Evolutionary conservation across 2,329 filamentous ascomycete species (phyloP).

Genomic region (Sodiomyces alkalinus): DNA sequence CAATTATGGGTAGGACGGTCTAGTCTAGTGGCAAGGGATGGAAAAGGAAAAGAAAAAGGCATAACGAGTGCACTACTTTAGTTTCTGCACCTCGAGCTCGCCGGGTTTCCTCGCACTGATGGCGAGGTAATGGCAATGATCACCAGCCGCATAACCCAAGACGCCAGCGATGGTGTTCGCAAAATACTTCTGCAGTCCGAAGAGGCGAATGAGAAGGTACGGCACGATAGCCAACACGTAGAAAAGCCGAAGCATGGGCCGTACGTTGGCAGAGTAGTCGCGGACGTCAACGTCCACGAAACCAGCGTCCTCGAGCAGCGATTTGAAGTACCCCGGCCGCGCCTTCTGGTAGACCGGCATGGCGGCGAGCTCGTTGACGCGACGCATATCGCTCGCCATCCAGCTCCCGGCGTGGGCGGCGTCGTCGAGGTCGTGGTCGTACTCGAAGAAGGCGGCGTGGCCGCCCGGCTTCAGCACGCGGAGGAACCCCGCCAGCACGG

Average conservation of each 20-base stretch:
- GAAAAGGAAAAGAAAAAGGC: too few relatives aligned
- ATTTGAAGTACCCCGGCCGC: slow-evolving; percentile 20
- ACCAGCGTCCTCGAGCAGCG: slow-evolving; percentile 25
- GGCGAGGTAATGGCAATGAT: slow-evolving; percentile 19
- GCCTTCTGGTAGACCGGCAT: slow-evolving; percentile 29
- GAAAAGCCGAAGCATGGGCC: slow-evolving; percentile 32
- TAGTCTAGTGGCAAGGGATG: too few relatives aligned
- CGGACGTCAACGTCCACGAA: slow-evolving; percentile 27
- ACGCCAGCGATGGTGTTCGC: slow-evolving; percentile 20
- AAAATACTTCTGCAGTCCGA: slow-evolving; percentile 28
- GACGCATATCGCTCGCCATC: slow-evolving; percentile 15
- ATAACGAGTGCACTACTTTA: too few relatives aligned
- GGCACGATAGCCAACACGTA: slow-evolving; percentile 28
- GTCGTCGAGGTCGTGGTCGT: slow-evolving; percentile 23
- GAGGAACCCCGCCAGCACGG: slow-evolving; percentile 28
- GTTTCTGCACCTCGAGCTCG: slow-evolving; percentile 8
- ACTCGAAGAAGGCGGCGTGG: slow-evolving; percentile 27
- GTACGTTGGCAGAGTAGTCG: slow-evolving; percentile 29
- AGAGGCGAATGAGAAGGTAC: slow-evolving; percentile 25
- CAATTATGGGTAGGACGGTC: too few relatives aligned
- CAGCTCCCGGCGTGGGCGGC: slow-evolving; percentile 5
- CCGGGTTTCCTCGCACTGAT: slow-evolving; percentile 21
- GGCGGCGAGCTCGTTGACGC: slow-evolving; percentile 25
- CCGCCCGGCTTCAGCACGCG: slow-evolving; percentile 32
- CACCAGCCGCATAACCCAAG: slow-evolving; percentile 20